Evolutionary conservation across 345 rosid species (phyloP).

Genomic region (Laguncularia racemosa): DNA sequence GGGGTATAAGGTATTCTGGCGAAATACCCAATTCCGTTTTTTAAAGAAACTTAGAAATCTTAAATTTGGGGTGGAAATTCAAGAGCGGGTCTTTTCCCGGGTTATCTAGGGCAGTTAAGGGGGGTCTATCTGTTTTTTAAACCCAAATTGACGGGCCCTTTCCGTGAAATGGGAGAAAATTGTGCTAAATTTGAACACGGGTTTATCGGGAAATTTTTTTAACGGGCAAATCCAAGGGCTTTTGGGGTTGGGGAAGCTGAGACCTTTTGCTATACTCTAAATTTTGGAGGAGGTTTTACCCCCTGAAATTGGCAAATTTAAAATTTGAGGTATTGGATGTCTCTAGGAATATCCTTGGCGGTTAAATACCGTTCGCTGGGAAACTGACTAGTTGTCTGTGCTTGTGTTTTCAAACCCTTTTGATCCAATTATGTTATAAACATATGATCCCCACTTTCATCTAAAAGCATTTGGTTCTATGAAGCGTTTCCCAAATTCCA

Average conservation of each 20-base stretch:
- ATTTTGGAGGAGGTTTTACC: conserved; percentile 75
- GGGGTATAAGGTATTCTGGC: conserved; percentile 66
- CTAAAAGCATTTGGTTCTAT: conserved; percentile 26
- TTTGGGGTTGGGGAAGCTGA: conserved; percentile 57
- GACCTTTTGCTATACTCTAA: conserved; percentile 62
- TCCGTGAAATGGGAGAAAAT: conserved; percentile 53
- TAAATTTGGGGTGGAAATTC: conserved; percentile 74
- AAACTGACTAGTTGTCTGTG: conserved; percentile 59
- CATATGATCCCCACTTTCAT: conserved; percentile 27
- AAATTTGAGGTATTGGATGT: conserved; percentile 82
- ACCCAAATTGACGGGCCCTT: conserved; percentile 51
- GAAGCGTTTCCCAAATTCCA: conserved; percentile 61
- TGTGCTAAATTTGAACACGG: conserved; percentile 77
- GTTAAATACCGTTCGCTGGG: conserved; percentile 70
- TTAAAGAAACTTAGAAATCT: conserved; percentile 35
- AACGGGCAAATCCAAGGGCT: conserved; percentile 53
- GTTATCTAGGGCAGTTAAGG: conserved; percentile 53
- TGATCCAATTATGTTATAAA: conserved; percentile 33
- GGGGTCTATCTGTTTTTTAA: conserved; percentile 57
- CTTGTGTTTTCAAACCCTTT: conserved; percentile 66
- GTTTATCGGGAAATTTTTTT: conserved; percentile 75
- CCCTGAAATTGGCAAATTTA: conserved; percentile 50
- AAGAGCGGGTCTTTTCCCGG: conserved; percentile 63
- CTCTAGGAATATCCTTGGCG: conserved; percentile 74
- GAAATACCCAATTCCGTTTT: conserved; percentile 45